Evolutionary conservation across 2,329 filamentous ascomycete species (phyloP).

Genomic region (Curvularia lunata): DNA sequence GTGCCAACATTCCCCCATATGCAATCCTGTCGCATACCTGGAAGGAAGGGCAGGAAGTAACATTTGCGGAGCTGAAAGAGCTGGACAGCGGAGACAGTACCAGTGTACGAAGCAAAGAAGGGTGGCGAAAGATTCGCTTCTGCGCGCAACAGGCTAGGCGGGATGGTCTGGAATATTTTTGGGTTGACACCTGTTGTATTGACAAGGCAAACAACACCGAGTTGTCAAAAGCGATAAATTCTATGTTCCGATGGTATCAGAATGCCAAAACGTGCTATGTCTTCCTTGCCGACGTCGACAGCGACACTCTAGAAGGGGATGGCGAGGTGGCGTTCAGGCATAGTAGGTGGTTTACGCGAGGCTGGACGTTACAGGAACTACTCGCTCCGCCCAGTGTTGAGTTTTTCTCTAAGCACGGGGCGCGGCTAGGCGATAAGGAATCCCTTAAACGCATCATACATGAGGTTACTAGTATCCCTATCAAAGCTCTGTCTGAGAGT

Average conservation of each 20-base stretch:
- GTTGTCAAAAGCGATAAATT: conserved; percentile 12
- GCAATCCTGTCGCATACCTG: conserved; percentile 14
- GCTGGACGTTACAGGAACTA: conserved; percentile 31
- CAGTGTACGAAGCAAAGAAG: neutral
- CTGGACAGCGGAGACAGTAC: neutral
- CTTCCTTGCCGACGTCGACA: conserved; percentile 22
- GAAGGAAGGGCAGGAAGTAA: conserved; percentile 4
- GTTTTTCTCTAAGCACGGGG: conserved; percentile 22
- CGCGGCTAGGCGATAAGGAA: conserved; percentile 12
- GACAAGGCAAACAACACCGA: neutral
- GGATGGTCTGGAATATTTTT: conserved; percentile 13
- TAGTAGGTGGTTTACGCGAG: conserved; percentile 27
- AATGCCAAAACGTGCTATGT: conserved; percentile 24
- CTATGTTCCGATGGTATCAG: conserved; percentile 31
- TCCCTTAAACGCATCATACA: conserved; percentile 13
- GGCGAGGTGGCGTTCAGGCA: neutral
- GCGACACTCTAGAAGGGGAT: neutral
- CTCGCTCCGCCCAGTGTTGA: conserved; percentile 18
- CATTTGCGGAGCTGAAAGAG: conserved; percentile 1
- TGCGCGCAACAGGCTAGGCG: conserved; percentile 23
- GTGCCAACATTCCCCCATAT: conserved; percentile 11
- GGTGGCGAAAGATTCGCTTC: conserved; percentile 19
- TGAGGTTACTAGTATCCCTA: conserved; percentile 18
- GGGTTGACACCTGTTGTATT: conserved; percentile 1
- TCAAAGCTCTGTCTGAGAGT: conserved; percentile 8